phyloP scores from a whole-genome alignment of 78 protist genomes.

The Dictyostelium citrinum region DNA sequence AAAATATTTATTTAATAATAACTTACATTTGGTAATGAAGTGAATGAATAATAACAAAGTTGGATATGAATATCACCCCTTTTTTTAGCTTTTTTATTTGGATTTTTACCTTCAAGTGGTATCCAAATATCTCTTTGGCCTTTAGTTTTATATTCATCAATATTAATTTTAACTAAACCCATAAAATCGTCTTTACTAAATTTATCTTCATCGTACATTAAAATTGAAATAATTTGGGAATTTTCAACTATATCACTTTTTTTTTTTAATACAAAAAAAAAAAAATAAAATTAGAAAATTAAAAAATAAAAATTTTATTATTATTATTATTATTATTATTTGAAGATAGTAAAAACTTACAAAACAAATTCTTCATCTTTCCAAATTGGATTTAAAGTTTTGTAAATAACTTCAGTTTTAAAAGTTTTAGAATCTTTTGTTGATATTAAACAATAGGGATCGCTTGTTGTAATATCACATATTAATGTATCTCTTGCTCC shows the following conservation, averaged over 20 bases:
- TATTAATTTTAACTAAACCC: background rate
- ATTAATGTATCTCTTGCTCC: slow-evolving; percentile 7
- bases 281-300: background rate
- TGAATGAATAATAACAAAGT: background rate
- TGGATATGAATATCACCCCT: slow-evolving; percentile 22
- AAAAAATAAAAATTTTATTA: too few relatives aligned
- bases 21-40: background rate
- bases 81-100: slow-evolving; percentile 9
- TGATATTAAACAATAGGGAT: slow-evolving; percentile 2
- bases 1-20: background rate
- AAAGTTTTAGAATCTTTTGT: background rate
- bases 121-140: slow-evolving; percentile 16
- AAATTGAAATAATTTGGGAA: background rate
- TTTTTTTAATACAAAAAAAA: background rate
- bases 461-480: background rate
- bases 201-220: slow-evolving; percentile 31
- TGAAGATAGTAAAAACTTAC: too few relatives aligned
- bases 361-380: slow-evolving; percentile 17
- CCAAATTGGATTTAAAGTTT: slow-evolving; percentile 23
- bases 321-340: too few relatives aligned
- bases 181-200: slow-evolving; percentile 10
- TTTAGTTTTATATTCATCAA: slow-evolving; percentile 7
- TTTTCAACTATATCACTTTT: background rate
- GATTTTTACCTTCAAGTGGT: background rate
- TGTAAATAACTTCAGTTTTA: slow-evolving; percentile 1